Base-by-base conservation (phyloP, 176 grass and related monocot species). In the Ensete glaucum region DNA sequence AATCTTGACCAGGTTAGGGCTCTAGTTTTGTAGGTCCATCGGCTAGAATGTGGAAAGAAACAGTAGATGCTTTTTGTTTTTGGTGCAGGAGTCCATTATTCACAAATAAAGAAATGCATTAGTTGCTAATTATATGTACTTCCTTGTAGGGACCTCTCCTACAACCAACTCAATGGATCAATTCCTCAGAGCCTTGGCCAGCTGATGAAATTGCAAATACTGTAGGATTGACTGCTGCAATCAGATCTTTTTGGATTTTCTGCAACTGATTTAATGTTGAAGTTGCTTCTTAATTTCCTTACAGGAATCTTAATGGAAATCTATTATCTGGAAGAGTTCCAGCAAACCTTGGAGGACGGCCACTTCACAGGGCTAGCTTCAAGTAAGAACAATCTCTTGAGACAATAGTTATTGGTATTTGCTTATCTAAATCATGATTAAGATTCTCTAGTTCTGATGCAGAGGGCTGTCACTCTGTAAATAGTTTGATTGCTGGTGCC, bases 301-400 rank as follows among this genome's bases (percentile, higher is more conserved):
- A n/a, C 78, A 99, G 95, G 76, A 91, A 99, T 81, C 86, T 99
- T 64, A 99, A 99, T 84, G 95, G 84, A 63, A 99, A 99, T 78
- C 80, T 20, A 84, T 82, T 99, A 63, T 91, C 95, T 50, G 95
- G 95, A 81, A 91, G 80, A 73, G 90, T 99, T 82, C 95, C 95
- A 10, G 86, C 88, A 70, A 91, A 64, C 60, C 81, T 99, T 26
- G 95, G 95, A 50, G 95, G 95, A 82, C 93, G 95, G 70, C 90
- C 90, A 79, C 84, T 99, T 71, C 95, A 94, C 78, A 87, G 95
- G 82, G 95, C 88, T 84, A 87, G 95, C 79, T 99, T 99, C 62
- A 99, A 99, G 95, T 94, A 84, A 91, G 80, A 67, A 71, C 19
- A 20, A 2, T 10, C 34, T 70, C 11, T 50, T 49, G 52, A 43